These are phyloP conservation scores for Diaporthe nobilis DNA, from an alignment of 2,329 filamentous ascomycete species.

Conservation along the genomic window DNA sequence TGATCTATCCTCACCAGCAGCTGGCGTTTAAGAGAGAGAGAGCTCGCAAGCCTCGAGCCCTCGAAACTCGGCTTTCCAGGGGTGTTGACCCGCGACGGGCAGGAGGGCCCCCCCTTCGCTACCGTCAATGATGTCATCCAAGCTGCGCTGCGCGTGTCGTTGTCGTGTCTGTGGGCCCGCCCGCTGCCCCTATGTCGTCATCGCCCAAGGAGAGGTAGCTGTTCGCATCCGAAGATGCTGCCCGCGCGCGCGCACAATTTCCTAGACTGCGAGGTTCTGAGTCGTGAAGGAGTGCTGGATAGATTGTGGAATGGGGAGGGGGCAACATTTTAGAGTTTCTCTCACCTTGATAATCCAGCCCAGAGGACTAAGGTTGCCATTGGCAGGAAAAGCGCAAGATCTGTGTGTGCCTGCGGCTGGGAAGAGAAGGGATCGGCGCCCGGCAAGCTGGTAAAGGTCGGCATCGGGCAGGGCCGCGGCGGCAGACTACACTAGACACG, in stretches of 20 bases:
- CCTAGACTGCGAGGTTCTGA: neutral
- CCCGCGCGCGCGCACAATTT: neutral
- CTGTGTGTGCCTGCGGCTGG: neutral
- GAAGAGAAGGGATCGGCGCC: conserved; percentile 16
- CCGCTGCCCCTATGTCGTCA: conserved; percentile 18
- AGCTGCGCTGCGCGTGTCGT: conserved; percentile 1
- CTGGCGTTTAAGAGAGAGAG: neutral
- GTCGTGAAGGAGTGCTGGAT: conserved; percentile 18
- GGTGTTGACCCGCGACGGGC: neutral
- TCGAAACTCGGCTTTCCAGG: neutral
- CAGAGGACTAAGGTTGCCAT: neutral
- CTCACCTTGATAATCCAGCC: neutral
- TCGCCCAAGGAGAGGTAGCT: neutral
- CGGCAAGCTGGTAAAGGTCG: conserved; percentile 16
- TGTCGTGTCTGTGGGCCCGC: conserved; percentile 14
- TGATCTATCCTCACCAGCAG: neutral
- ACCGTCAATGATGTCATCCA: conserved; percentile 20
- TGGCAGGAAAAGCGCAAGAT: neutral
- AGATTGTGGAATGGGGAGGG: neutral
- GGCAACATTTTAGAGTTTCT: conserved; percentile 1
- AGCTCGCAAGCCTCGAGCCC: neutral
- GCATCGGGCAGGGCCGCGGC: conserved; percentile 24
- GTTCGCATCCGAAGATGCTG: neutral
- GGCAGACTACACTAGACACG: conserved; percentile 25
- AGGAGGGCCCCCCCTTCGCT: neutral